Base-by-base conservation (phyloP, 169 alveolate genomes). In the Eimeria falciformis region DNA sequence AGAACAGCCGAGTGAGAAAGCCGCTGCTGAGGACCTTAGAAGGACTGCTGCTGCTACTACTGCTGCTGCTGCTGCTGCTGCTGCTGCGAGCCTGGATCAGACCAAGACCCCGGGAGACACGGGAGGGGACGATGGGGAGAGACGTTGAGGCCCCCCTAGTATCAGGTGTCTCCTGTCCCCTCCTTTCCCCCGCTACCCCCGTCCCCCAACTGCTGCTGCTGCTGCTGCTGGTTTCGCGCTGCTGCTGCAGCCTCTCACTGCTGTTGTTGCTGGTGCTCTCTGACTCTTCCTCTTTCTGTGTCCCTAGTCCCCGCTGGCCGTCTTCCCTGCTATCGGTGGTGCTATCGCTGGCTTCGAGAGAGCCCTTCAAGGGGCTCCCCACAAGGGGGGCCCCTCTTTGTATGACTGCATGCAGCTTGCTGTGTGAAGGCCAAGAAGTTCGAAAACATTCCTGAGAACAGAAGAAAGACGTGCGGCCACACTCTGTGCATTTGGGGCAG, bases 401-500 rank as follows among this genome's bases (percentile, higher is more conserved):
- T n/a, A 82, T 56, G 33, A 82, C 66, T 23, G 66, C 90, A 37
- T 82, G 90, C 25, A 82, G 43, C 77, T 82, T 82, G 78, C 78
- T 82, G 90, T 82, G 90, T 2, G 90, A 82, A n/a, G 90, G 78
- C 90, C 90, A 82, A 17, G 75, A 17, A 37, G 53, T 46, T 18
- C 14, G 43, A 18, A 82, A 82, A 33, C 90, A 82, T 6, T 82
- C 78, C 40, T 82, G 90, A 6, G 90, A 82, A 25, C 90, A 82
- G 75, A 82, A 82, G 78, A 82, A 82, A 23, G 90, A 56, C 12
- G 90, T 82, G 40, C 90, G 71, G 1, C 90, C 90, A 50, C 23
- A 56, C 90, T 82, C 90, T 7, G 90, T 47, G 27, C 90, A 82
- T n/a, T 56, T 82, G 33, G 90, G 90, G 66, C 90, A 82, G 58